Percentiles rank a stretch among this genome's conserved stretches.
Conservation (phyloP, 441 rosid genomes). For the Erodium texanum region DNA sequence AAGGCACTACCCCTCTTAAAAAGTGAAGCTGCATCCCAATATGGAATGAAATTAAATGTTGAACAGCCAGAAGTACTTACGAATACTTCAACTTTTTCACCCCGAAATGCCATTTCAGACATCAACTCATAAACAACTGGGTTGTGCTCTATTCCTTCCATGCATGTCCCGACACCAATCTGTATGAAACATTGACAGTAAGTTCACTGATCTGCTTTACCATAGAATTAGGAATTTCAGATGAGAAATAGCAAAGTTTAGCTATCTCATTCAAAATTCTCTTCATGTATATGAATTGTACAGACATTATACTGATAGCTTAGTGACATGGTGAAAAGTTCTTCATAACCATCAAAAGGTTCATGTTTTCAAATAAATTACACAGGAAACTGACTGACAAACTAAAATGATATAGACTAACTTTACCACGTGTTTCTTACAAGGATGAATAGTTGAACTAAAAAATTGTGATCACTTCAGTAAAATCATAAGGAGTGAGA, state of each 20-base stretch:
- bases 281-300: background rate
- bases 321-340: background rate
- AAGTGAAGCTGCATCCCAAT: background rate
- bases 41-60: conserved; percentile 8
- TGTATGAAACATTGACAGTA: conserved; percentile 23
- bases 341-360: background rate
- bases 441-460: background rate
- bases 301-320: background rate
- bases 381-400: background rate
- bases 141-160: conserved; percentile 97
- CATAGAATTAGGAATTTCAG: background rate
- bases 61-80: conserved; percentile 33
- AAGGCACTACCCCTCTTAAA: too few relatives aligned
- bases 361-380: background rate
- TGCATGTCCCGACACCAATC: conserved; percentile 98
- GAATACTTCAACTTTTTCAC: conserved; percentile 53
- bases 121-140: conserved; percentile 87
- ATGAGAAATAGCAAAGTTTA: conserved; percentile 9
- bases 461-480: background rate
- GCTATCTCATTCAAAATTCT: conserved; percentile 1
- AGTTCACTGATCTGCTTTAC: background rate
- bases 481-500: background rate
- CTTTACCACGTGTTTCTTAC: too few relatives aligned
- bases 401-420: too few relatives aligned
- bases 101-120: conserved; percentile 94